These are phyloP conservation scores for Glycine tomentella DNA, from an alignment of 306 rosid genomes.

Conservation along the genomic window DNA sequence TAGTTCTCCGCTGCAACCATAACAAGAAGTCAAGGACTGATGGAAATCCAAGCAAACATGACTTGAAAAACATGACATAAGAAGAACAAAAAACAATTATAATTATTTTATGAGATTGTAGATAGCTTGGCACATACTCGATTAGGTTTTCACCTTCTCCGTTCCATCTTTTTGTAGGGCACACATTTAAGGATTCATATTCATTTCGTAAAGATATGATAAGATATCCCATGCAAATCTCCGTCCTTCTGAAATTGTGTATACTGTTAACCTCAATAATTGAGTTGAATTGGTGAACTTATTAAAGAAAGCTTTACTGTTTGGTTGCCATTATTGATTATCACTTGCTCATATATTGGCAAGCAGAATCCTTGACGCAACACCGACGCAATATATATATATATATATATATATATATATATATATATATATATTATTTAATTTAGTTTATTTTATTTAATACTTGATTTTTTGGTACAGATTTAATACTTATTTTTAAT, in stretches of 20 bases:
- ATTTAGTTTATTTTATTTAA: too few species aligned
- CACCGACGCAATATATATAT: background rate
- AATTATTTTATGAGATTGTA: slow-evolving; percentile 2
- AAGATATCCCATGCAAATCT: slow-evolving; percentile 36
- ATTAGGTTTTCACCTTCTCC: slow-evolving; percentile 12
- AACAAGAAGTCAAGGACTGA: background rate
- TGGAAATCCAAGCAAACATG: slow-evolving; percentile 11
- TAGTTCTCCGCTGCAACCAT: slow-evolving; percentile 22
- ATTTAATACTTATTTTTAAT: too few species aligned
- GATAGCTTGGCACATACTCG: too few species aligned
- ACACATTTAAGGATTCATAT: slow-evolving; percentile 32
- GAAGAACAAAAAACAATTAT: background rate
- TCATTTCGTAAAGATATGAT: slow-evolving; percentile 23
- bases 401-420: background rate
- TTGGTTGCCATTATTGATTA: slow-evolving; percentile 34
- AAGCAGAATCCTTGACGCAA: slow-evolving; percentile 8
- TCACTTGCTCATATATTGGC: background rate
- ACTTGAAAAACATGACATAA: background rate
- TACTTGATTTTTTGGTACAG: too few species aligned
- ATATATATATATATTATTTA: too few species aligned
- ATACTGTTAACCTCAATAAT: slow-evolving; percentile 41
- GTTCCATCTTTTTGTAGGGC: slow-evolving; percentile 13
- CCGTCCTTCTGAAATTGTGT: slow-evolving; percentile 26
- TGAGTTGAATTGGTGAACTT: slow-evolving; percentile 23
- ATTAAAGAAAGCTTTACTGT: slow-evolving; percentile 27